These are phyloP conservation scores for Austroboletus festivus DNA, from an alignment of 768 basidiomycete genomes.

Conservation along the genomic window DNA sequence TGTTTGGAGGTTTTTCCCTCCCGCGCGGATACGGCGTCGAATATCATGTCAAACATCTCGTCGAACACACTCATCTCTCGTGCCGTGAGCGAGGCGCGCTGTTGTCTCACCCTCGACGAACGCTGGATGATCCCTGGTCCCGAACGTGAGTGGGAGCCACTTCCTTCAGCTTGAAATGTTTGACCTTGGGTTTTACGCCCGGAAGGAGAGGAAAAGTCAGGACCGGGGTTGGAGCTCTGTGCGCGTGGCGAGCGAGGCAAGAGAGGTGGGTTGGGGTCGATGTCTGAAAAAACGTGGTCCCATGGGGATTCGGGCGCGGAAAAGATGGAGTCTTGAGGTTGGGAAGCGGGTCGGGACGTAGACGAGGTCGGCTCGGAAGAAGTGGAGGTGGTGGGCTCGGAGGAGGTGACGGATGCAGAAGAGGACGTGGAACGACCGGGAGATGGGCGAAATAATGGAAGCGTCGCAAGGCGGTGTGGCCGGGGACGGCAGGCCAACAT, in stretches of 20 bases:
- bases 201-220: not conserved
- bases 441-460: not conserved
- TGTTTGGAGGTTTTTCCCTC: constrained; percentile 10
- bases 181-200: constrained; percentile 2
- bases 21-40: constrained; percentile 47
- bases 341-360: not conserved
- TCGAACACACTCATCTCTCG: constrained; percentile 65
- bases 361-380: not conserved
- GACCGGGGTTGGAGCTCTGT: too few relatives aligned
- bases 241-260: too few relatives aligned
- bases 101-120: constrained; percentile 16
- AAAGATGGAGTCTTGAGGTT: constrained; percentile 32
- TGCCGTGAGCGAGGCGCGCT: constrained; percentile 63
- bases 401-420: too few relatives aligned
- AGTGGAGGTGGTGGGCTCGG: not conserved
- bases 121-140: constrained; percentile 16
- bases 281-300: constrained; percentile 52
- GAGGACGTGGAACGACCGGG: not conserved
- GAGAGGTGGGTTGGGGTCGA: constrained; percentile 33
- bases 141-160: too few relatives aligned
- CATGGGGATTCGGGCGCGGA: constrained; percentile 39
- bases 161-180: too few relatives aligned
- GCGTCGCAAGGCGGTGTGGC: not conserved
- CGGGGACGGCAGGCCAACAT: constrained; percentile 23
- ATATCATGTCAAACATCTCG: constrained; percentile 72